Evolutionary conservation across 2,329 filamentous ascomycete species (phyloP).

Genomic region (Pyricularia sp.): DNA sequence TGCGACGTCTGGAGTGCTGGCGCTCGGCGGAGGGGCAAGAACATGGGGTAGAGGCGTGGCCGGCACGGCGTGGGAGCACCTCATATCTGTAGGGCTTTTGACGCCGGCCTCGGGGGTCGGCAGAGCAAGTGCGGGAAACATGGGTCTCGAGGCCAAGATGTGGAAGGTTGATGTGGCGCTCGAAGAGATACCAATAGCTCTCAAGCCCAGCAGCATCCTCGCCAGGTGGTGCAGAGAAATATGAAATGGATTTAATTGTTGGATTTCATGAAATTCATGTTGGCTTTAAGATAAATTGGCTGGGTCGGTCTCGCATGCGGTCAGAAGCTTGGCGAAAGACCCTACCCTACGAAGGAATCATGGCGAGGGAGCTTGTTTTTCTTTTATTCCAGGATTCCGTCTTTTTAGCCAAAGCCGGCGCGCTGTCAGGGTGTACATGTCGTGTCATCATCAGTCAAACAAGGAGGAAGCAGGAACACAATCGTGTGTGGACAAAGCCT

Average conservation of each 20-base stretch:
- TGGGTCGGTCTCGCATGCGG: background rate
- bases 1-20: constrained; percentile 56
- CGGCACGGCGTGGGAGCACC: constrained; percentile 63
- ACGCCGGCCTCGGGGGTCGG: constrained; percentile 43
- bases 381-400: background rate
- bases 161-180: constrained; percentile 67
- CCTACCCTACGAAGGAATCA: background rate
- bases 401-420: background rate
- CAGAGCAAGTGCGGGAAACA: constrained; percentile 30
- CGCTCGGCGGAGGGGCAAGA: constrained; percentile 52
- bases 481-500: too few species aligned
- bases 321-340: background rate
- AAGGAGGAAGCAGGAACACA: background rate
- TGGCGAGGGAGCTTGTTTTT: too few species aligned
- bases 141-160: constrained; percentile 55
- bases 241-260: constrained; percentile 15
- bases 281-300: too few species aligned
- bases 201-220: constrained; percentile 49
- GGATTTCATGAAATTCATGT: background rate
- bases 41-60: constrained; percentile 71
- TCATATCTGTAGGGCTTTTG: constrained; percentile 59
- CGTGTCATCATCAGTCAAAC: background rate
- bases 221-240: constrained; percentile 72
- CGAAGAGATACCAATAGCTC: constrained; percentile 63
- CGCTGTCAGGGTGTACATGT: background rate